Base-by-base conservation (phyloP, 2,329 filamentous ascomycete species). In the Colletotrichum sp. region DNA sequence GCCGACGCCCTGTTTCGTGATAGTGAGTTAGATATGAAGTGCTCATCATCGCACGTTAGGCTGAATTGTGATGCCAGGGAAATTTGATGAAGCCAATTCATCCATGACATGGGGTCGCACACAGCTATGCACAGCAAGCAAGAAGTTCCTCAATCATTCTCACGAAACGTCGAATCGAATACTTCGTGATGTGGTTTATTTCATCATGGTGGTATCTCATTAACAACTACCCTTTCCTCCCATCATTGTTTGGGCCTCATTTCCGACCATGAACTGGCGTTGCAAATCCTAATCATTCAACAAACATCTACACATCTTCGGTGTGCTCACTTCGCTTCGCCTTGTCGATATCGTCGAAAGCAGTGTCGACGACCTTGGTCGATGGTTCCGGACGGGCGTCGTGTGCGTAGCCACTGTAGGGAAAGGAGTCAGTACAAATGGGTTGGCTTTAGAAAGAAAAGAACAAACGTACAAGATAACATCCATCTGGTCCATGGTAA, bases 401-500 rank as follows among this genome's bases (percentile, higher is more conserved):
- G 18, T 75, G 57, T 18, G 69, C 76, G 26, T 78, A 78, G 12
- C 74, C 76, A 13, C 26, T 28, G 26, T 28, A 28, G 26, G 26
- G 26, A 28, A 7, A 28, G 26, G 26, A 28, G 26, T 28, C 26
- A 28, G 26, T 28, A 28, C 26, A 28, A 28, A 28, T 28, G 26
- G 26, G 26, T 28, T 28, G 26, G 26, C 26, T 28, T 28, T 28
- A 28, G 26, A 28, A 6, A 28, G 26, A 28, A 26, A 26, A 28
- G 26, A 28, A 28, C 26, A 28, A 28, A 28, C 72, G 16, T 62
- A 77, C 76, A 78, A 78, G 3, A 78, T 55, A 16, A 80, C 79
- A 69, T 91, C 89, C 82, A 90, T 89, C 65, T 88, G 87, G 63
- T 91, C 89, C 5, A 91, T 83, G 1, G 88, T 89, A 65, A 89